Conservation (phyloP, 2,329 filamentous ascomycete species). For the Elsinoe perseae region DNA sequence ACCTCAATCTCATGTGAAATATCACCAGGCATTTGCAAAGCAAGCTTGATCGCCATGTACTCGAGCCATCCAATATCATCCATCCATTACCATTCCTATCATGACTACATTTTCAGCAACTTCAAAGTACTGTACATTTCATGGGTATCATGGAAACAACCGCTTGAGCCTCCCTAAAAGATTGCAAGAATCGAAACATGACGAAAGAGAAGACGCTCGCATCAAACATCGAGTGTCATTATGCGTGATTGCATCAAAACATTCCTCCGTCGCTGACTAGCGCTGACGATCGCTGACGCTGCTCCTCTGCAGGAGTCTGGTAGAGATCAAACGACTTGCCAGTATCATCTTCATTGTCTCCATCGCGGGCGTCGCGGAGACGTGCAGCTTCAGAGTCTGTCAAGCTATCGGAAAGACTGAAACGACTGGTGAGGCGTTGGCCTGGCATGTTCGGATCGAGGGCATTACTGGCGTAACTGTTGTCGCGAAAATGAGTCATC, state of each 20-base stretch:
- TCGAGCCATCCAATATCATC: too few relatives aligned
- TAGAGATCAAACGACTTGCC: conserved; percentile 13
- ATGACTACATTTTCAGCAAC: conserved; percentile 6
- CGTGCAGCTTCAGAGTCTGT: conserved; percentile 14
- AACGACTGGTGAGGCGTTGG: conserved; percentile 12
- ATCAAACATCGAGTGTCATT: background rate
- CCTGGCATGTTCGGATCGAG: conserved; percentile 18
- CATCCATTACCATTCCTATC: conserved; percentile 12
- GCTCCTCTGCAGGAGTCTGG: conserved; percentile 11
- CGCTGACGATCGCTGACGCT: background rate
- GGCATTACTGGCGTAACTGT: conserved; percentile 13
- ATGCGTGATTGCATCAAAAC: conserved; percentile 5
- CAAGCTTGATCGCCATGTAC: too few relatives aligned
- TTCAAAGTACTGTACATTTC: conserved; percentile 2
- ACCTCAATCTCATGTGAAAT: too few relatives aligned
- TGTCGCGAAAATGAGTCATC: conserved; percentile 9
- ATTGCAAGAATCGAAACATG: conserved; percentile 15
- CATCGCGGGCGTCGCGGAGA: conserved; percentile 4
- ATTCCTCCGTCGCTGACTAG: conserved; percentile 11
- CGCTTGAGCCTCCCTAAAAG: conserved; percentile 12
- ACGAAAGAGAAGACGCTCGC: background rate
- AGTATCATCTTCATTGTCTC: conserved; percentile 6
- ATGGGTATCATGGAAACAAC: conserved; percentile 15
- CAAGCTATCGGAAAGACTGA: conserved; percentile 15
- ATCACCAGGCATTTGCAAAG: too few relatives aligned